Evolutionary conservation across 1,139 yeast species (phyloP), one percentile per base, ranked within the genome.

Genomic region (Saccharomyces uvarum): DNA sequence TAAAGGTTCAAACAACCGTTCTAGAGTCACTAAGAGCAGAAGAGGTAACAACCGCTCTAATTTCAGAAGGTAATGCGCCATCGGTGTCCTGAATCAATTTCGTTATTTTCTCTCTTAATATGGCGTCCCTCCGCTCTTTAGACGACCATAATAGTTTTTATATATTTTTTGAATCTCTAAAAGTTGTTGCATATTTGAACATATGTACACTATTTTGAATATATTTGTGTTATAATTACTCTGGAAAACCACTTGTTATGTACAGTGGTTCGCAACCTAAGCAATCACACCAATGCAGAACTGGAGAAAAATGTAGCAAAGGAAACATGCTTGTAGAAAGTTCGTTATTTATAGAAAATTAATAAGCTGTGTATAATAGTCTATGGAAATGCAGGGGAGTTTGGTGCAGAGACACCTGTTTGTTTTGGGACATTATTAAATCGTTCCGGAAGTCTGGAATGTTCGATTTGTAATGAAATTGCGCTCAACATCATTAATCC

Each of bases 401-500:
- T 32, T 32, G n/a, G 38, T 32, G 16, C 38, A 32, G 14, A 32
- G 14, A 1, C 38, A 7, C 24, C 44, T 38, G 11, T 19, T 38
- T 19, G 19, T 19, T 11, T 16, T 38, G 24, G 19, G 19, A 38
- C 21, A 38, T 19, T 9, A 38, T 24, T 16, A 11, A 38, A 19
- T 38, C n/a, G 44, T 38, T 19, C 13, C n/a, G 26, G 11, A 19
- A 38, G 11, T 11, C 6, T 38, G 24, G 44, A 38, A 16, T 38
- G 19, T 38, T 61, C 60, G 8, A 61, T 59, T 46, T 62, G 64
- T 42, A 61, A 50, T 21, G 67, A 64, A 11, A 64, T 66, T 2
- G 62, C 59, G 48, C 66, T 62, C 50, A 65, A 31, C 21, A 65
- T 65, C 28, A 56, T 61, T 44, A 64, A 54, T 2, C 67, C 67